Conservation (phyloP, 2,329 filamentous ascomycete genomes). For the Pezicula rhizophila region DNA sequence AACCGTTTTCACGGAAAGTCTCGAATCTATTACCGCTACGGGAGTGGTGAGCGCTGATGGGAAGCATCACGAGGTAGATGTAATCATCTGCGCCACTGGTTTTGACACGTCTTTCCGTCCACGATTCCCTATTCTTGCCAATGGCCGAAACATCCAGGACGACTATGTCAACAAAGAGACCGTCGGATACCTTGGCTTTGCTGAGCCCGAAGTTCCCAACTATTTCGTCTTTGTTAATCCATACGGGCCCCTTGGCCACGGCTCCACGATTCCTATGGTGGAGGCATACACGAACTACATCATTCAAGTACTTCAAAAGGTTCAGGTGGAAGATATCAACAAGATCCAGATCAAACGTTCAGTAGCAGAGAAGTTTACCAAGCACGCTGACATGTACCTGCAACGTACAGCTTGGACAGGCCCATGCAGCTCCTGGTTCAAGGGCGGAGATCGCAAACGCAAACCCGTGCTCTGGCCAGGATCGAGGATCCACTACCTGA, state of each 20-base stretch:
- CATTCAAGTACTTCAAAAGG: conserved; percentile 20
- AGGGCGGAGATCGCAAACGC: not conserved
- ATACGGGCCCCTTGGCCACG: conserved; percentile 22
- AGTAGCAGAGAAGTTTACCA: conserved; percentile 9
- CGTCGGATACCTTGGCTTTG: conserved; percentile 10
- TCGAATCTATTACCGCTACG: conserved; percentile 24
- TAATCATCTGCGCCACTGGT: conserved; percentile 27
- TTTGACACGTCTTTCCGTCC: conserved; percentile 37
- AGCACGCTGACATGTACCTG: conserved; percentile 9
- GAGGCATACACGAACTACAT: conserved; percentile 19
- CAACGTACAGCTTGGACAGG: conserved; percentile 12
- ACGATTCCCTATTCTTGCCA: conserved; percentile 15
- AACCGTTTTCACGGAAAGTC: conserved; percentile 25
- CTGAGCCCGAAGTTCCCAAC: conserved; percentile 19
- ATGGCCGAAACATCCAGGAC: not conserved
- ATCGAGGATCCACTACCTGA: conserved; percentile 21
- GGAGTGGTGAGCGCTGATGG: conserved; percentile 25
- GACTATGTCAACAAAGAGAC: not conserved
- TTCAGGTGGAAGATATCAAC: conserved; percentile 16
- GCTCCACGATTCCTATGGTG: conserved; percentile 22
- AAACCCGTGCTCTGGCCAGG: conserved; percentile 18
- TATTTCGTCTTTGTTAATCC: conserved; percentile 22
- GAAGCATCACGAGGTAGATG: conserved; percentile 36
- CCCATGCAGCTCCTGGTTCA: conserved; percentile 16
- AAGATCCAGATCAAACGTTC: conserved; percentile 6